Base-by-base conservation (phyloP, 768 basidiomycete species). In the Kwoniella dejecticola region DNA sequence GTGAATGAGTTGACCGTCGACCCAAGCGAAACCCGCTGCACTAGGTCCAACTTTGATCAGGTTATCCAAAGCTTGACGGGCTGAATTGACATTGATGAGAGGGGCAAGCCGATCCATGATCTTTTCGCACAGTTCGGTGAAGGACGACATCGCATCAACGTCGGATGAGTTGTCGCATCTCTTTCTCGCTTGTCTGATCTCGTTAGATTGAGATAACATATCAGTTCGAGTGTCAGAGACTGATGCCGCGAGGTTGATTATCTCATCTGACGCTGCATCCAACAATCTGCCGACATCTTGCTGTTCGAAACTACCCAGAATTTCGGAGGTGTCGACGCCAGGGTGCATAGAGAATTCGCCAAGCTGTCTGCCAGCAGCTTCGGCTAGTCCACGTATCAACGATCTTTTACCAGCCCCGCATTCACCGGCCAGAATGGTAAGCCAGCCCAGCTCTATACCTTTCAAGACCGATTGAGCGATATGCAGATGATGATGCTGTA, bases 261-360 rank as follows among this genome's bases (percentile, higher is more conserved):
- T 21, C n/a, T 47, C 57, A 6, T 30, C 8, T 1, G 26, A 21
- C 19, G 33, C 57, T 7, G 26, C 29, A 29, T 54, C 57, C 29
- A 64, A 38, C 33, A 64, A 23, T 41, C 63, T 23, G n/a, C 57
- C 47, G 40, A 67, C 55, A 75, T 92, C 89, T 26, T 88, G 85
- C 79, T 98, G 95, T 79, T 99, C 96, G 72, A 97, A 98, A 76
- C 90, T 89, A 31, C 96, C 96, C 44, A 99, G 81, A 31, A 99
- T 87, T 78, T 99, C 96, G 77, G 88, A 87, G 1, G 93, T 90
- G 76, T 99, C 96, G 2, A 90, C 92, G 6, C 90, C 87, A 60
- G 84, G 87, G 76, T 89, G 94, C 72, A 97, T 82, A 17, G 86
- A 82, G 47, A 96, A 83, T 76, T 91, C 90, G 21, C 82, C 82